These are phyloP conservation scores for Trichoderma arundinaceum DNA, from an alignment of 2,329 filamentous ascomycete genomes.

Conservation along the genomic window DNA sequence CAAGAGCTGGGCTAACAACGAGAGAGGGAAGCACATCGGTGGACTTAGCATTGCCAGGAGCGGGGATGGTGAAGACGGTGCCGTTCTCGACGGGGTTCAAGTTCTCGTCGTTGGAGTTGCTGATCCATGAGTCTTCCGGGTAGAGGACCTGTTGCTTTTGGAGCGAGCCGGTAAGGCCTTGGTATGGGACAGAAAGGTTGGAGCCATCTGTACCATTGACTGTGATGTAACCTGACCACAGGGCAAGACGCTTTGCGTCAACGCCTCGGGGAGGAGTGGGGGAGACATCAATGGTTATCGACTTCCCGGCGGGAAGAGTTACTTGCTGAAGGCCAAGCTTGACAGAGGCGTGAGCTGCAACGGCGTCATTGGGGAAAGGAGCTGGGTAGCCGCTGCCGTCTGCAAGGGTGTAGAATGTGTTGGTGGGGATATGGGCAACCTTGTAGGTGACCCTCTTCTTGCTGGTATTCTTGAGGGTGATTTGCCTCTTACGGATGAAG, in stretches of 20 bases:
- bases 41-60: conserved; percentile 45
- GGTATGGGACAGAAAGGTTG: conserved; percentile 49
- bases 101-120: conserved; percentile 44
- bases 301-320: conserved; percentile 50
- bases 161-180: conserved; percentile 47
- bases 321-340: conserved; percentile 51
- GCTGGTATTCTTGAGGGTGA: conserved; percentile 62
- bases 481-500: conserved; percentile 52
- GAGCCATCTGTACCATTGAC: conserved; percentile 49
- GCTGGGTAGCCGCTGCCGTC: conserved; percentile 45
- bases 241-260: conserved; percentile 45
- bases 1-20: conserved; percentile 52
- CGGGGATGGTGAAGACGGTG: conserved; percentile 51
- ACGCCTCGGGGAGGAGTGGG: conserved; percentile 49
- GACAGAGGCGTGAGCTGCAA: conserved; percentile 50
- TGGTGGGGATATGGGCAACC: conserved; percentile 56
- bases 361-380: conserved; percentile 53
- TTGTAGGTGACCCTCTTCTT: conserved; percentile 56
- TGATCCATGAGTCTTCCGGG: conserved; percentile 39
- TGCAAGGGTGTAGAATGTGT: conserved; percentile 58
- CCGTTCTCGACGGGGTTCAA: conserved; percentile 41
- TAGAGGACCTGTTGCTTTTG: conserved; percentile 40
- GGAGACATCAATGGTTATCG: conserved; percentile 54
- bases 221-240: conserved; percentile 52
- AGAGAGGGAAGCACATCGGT: conserved; percentile 48